A percentile compares a stretch with the other conserved stretches of the same genome.
Evolutionary conservation across 176 grass and related monocot species (phyloP).

Genomic region (Zea mays): Zm-B73-REFERENCE-NAM-5.0 NC_050100.1:192524001-192524500

Average conservation of each 20-base stretch:
- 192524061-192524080: background rate
- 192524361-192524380: constrained; percentile 16
- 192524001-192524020: background rate
- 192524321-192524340: constrained; percentile 85
- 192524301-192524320: constrained; percentile 71
- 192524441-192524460: background rate
- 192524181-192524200: constrained; percentile 80
- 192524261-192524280: constrained; percentile 91
- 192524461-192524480: background rate
- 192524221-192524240: constrained; percentile 64
- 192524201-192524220: constrained; percentile 87
- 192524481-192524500: background rate
- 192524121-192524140: constrained; percentile 4
- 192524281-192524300: constrained; percentile 89
- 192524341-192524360: constrained; percentile 62
- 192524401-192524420: constrained; percentile 5
- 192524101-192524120: background rate
- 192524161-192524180: constrained; percentile 86
- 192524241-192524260: constrained; percentile 80
- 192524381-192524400: background rate
- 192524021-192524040: background rate
- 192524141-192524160: constrained; percentile 6
- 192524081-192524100: background rate
- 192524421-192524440: background rate
- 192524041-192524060: constrained; percentile 3